These are phyloP conservation scores for Wallacemonas sp. DNA, from an alignment of 208 protist genomes.

Conservation along the genomic window DNA sequence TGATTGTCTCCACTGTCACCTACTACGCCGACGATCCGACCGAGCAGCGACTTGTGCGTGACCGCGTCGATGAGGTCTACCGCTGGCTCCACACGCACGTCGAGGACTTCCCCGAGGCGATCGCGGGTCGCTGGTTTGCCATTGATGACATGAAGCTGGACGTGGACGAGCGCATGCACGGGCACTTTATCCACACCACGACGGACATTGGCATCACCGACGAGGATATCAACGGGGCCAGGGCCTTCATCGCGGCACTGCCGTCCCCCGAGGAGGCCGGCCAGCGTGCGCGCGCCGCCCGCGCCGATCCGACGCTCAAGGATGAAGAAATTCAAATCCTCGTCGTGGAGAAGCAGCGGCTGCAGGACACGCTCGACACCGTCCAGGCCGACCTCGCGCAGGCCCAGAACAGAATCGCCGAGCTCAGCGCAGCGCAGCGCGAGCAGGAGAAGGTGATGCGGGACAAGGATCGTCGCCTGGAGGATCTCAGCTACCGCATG, in stretches of 20 bases:
- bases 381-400: conserved; percentile 23
- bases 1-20: conserved; percentile 58
- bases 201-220: conserved; percentile 75
- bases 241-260: conserved; percentile 36
- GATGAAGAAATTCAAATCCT: conserved; percentile 72
- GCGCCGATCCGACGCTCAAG: conserved; percentile 63
- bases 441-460: conserved; percentile 33
- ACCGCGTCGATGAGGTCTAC: conserved; percentile 82
- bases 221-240: conserved; percentile 43
- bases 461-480: conserved; percentile 44
- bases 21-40: conserved; percentile 81
- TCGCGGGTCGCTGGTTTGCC: conserved; percentile 81
- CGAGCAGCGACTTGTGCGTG: conserved; percentile 81
- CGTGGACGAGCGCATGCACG: conserved; percentile 74
- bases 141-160: conserved; percentile 91
- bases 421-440: conserved; percentile 21
- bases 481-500: conserved; percentile 76
- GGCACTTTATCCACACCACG: conserved; percentile 76
- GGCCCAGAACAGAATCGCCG: conserved; percentile 19
- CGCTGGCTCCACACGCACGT: conserved; percentile 80
- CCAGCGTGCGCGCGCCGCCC: conserved; percentile 34
- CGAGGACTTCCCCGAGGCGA: conserved; percentile 67
- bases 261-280: conserved; percentile 41
- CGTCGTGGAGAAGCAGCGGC: conserved; percentile 33
- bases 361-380: conserved; percentile 32